Percentiles rank a stretch among this genome's conserved stretches.
These are phyloP conservation scores for Panaeolus cyanescens DNA, from an alignment of 768 basidiomycete species.

Conservation along the genomic window DNA sequence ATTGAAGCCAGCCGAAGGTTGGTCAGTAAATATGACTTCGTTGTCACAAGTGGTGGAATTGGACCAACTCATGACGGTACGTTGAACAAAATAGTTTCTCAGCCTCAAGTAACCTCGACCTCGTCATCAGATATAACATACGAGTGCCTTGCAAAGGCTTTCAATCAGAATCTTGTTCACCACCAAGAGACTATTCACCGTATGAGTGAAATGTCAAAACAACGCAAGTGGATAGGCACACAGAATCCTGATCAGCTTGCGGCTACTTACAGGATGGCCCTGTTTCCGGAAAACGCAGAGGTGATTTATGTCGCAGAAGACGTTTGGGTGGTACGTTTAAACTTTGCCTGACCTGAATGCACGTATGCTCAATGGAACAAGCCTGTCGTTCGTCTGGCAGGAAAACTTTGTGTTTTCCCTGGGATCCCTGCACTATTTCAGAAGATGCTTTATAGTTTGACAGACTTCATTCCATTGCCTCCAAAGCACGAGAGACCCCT, in stretches of 20 bases:
- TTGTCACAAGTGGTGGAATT: conserved; percentile 89
- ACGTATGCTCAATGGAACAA: conserved; percentile 24
- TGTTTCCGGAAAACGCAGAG: conserved; percentile 82
- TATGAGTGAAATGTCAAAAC: conserved; percentile 63
- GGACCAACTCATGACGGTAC: conserved; percentile 89
- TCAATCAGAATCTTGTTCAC: conserved; percentile 68
- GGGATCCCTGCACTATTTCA: conserved; percentile 88
- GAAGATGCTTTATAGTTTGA: conserved; percentile 73
- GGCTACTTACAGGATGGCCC: conserved; percentile 86
- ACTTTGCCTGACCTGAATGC: conserved; percentile 1
- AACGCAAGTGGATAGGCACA: conserved; percentile 54
- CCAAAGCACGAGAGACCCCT: conserved; percentile 71
- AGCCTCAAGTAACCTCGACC: neutral
- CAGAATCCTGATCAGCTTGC: conserved; percentile 75
- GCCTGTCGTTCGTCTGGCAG: conserved; percentile 85
- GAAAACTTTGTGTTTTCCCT: conserved; percentile 89
- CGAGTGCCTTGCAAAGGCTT: conserved; percentile 82
- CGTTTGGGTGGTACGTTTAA: conserved; percentile 77
- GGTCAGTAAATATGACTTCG: conserved; percentile 83
- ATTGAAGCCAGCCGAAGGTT: conserved; percentile 85
- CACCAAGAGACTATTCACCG: conserved; percentile 77
- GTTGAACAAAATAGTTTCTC: conserved; percentile 16
- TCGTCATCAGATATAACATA: conserved; percentile 79
- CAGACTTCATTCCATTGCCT: conserved; percentile 78
- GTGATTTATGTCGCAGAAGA: conserved; percentile 77